Evolutionary conservation across 73 alveolate genomes (phyloP).

Genomic region (Stentor roeselii): DNA sequence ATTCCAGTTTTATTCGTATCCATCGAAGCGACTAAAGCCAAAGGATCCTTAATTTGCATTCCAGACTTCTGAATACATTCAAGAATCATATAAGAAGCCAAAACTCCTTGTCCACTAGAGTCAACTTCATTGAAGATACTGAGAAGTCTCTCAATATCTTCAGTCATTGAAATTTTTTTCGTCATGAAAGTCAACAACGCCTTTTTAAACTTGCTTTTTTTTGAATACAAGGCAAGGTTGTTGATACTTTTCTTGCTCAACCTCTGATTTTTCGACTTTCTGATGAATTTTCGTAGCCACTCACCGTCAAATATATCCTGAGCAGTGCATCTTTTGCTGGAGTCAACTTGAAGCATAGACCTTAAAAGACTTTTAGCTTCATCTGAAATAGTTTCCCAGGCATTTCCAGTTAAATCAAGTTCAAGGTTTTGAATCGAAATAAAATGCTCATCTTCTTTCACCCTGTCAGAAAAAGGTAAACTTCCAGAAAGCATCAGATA

Average conservation of each 20-base stretch:
- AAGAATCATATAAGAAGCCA: too few species aligned
- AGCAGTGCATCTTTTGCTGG: conserved; percentile 67
- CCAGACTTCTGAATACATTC: too few species aligned
- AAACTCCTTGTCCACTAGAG: neutral
- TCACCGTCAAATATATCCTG: conserved; percentile 76
- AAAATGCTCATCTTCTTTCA: too few species aligned
- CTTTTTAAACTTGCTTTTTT: neutral
- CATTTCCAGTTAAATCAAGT: neutral
- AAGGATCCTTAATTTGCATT: too few species aligned
- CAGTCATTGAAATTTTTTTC: neutral
- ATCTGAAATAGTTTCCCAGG: conserved; percentile 27
- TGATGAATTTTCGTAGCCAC: conserved; percentile 39
- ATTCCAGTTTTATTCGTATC: conserved; percentile 8
- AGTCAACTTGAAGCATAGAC: conserved; percentile 54
- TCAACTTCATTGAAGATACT: neutral
- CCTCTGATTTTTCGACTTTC: neutral
- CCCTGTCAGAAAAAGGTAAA: conserved; percentile 8
- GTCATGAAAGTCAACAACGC: neutral
- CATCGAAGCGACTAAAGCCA: too few species aligned
- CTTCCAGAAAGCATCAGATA: neutral
- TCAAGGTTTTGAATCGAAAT: neutral
- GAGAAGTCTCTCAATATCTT: neutral
- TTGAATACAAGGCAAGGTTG: too few species aligned
- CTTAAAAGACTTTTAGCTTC: conserved; percentile 47
- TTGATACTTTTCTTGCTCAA: too few species aligned